phyloP scores from a whole-genome alignment of 2,329 filamentous ascomycete genomes.

The Coniochaeta ligniaria region DNA sequence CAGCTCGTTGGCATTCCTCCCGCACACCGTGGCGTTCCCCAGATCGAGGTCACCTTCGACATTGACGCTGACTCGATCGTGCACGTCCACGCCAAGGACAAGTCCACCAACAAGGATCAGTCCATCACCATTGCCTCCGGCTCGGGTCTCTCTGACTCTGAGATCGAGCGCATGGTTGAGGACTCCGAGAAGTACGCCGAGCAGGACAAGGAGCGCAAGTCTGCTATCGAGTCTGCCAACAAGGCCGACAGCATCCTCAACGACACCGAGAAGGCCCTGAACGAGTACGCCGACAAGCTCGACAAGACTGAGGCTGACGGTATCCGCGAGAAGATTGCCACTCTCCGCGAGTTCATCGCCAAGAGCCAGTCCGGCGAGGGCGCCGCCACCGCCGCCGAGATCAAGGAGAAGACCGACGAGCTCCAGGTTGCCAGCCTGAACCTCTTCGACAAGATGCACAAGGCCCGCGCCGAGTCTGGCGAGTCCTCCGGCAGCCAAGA shows the following conservation, averaged over 20 bases:
- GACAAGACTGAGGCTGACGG: conserved; percentile 92
- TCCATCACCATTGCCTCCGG: conserved; percentile 98
- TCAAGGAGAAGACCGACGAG: conserved; percentile 98
- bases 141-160: conserved; percentile 87
- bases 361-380: conserved; percentile 94
- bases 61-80: conserved; percentile 98
- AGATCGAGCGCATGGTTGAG: conserved; percentile 96
- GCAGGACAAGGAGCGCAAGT: conserved; percentile 93
- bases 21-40: conserved; percentile 90
- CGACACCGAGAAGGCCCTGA: conserved; percentile 96
- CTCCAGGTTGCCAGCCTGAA: conserved; percentile 92
- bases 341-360: conserved; percentile 81
- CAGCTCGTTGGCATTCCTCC: conserved; percentile 96
- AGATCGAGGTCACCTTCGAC: conserved; percentile 97
- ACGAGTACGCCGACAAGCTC: conserved; percentile 91
- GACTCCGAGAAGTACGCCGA: conserved; percentile 97
- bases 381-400: conserved; percentile 76
- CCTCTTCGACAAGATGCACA: conserved; percentile 99
- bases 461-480: conserved; percentile 68
- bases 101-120: conserved; percentile 99
- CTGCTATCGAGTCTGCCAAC: conserved; percentile 93
- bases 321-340: conserved; percentile 87
- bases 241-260: conserved; percentile 92
- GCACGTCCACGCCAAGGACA: conserved; percentile 97
- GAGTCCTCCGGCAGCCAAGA: conserved; percentile 42